Percentiles rank a stretch among this genome's conserved stretches.
These are phyloP conservation scores for Alternaria brassicicola DNA, from an alignment of 2,329 filamentous ascomycete genomes.

Conservation along the genomic window DNA sequence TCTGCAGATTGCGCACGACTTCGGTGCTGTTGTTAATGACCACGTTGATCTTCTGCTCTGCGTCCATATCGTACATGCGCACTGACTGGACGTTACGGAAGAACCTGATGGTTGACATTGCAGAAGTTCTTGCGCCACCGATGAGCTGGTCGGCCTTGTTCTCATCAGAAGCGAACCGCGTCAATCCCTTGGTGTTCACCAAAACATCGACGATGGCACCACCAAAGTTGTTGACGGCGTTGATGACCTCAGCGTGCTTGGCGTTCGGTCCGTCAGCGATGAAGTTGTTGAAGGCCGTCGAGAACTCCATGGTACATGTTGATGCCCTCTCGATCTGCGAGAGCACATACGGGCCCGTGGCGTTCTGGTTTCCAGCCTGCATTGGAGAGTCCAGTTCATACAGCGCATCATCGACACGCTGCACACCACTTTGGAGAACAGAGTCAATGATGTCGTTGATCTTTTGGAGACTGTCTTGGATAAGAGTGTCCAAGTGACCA, in stretches of 20 bases:
- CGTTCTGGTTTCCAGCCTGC: conserved; percentile 98
- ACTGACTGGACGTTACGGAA: conserved; percentile 95
- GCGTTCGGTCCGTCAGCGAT: conserved; percentile 95
- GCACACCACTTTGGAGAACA: conserved; percentile 88
- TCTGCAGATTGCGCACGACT: conserved; percentile 91
- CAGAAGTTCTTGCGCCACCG: conserved; percentile 81
- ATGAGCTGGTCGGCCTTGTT: conserved; percentile 89
- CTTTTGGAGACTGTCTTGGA: conserved; percentile 85
- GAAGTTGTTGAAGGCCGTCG: conserved; percentile 97
- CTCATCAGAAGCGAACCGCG: conserved; percentile 90
- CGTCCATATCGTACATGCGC: conserved; percentile 86
- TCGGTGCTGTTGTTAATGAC: conserved; percentile 98
- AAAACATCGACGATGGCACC: conserved; percentile 92
- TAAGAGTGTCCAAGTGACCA: conserved; percentile 86
- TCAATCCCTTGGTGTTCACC: conserved; percentile 94
- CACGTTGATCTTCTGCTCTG: conserved; percentile 91
- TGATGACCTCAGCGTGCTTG: conserved; percentile 88
- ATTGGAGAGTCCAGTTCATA: conserved; percentile 98
- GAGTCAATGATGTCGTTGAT: conserved; percentile 98
- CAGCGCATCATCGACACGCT: conserved; percentile 92
- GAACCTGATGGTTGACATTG: conserved; percentile 87
- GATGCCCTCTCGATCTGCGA: conserved; percentile 98
- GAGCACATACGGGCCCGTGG: conserved; percentile 89
- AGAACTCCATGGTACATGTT: conserved; percentile 93
- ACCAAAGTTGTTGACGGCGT: conserved; percentile 86